Base-by-base conservation (phyloP, 306 rosid genomes). In the Quercus glauca region DNA sequence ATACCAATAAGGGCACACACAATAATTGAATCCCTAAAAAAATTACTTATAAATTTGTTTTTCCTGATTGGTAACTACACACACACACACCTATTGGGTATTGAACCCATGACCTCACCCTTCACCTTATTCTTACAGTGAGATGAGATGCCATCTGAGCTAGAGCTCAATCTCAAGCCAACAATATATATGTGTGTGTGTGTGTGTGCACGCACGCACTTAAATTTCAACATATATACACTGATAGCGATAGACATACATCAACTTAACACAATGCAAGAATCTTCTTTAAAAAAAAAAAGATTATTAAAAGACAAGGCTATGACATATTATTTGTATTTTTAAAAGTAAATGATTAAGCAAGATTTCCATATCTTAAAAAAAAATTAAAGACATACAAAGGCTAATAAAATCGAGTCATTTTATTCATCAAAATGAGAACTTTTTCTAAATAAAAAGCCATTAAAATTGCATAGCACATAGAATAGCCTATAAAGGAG, bases 161-260 rank as follows among this genome's bases (percentile, higher is more conserved):
- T 12, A 49, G 53, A 49, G 53, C 17, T 49, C 53, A 49, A 49
- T 49, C 53, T 49, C 53, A 10, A 13, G 15, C 53, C 53, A 49
- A 12, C 4, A 49, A 49, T 11, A 49, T 49, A 10, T 49, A 37
- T 5, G 1, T 5, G 5, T 37, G 9, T 37, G 43, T 0, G 2
- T 8, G 3, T 2, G 12, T 8, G 45, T 0, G 11, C 0, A 0
- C 2, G 0, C 9, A 0, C 0, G 0, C 2, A 10, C 43, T 60
- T 26, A 61, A 17, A 26, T 23, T 63, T 63, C 20, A 63, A 26
- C 41, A 59, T 20, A 9, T 5, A 59, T 20, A 11, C 35, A 12
- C 45, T 37, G 1, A 26, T 25, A 60, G 5, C 3, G 45, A 37
- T 7, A 25, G 19, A 60, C 7, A 60, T 60, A 10, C 68, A 25